phyloP scores from a whole-genome alignment of 768 basidiomycete genomes.

The Pulveroboletus frians region DNA sequence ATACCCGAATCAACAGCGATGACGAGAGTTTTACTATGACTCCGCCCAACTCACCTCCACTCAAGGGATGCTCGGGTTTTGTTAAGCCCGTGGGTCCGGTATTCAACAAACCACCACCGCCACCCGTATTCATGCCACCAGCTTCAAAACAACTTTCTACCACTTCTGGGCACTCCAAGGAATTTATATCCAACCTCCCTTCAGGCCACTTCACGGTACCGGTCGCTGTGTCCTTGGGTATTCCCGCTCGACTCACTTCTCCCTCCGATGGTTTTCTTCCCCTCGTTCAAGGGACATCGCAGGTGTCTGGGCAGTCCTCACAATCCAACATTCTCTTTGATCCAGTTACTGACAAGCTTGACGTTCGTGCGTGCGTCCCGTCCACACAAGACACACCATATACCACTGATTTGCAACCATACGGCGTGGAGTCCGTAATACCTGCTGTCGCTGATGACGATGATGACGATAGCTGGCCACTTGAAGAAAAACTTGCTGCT shows the following conservation, averaged over 20 bases:
- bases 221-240: conserved; percentile 41
- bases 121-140: conserved; percentile 24
- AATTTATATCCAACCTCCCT: conserved; percentile 33
- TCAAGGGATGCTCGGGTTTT: conserved; percentile 22
- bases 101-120: conserved; percentile 51
- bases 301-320: conserved; percentile 48
- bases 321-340: conserved; percentile 50
- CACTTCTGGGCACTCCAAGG: conserved; percentile 20
- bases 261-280: conserved; percentile 13
- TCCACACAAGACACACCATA: conserved; percentile 58
- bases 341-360: conserved; percentile 44
- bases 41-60: conserved; percentile 53
- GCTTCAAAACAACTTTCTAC: conserved; percentile 13
- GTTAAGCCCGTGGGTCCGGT: conserved; percentile 42
- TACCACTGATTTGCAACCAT: conserved; percentile 37
- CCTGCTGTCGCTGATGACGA: conserved; percentile 28
- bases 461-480: conserved; percentile 66
- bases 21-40: conserved; percentile 48
- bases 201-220: conserved; percentile 40
- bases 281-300: conserved; percentile 28
- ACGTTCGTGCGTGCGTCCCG: conserved; percentile 50
- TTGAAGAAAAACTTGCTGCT: conserved; percentile 57
- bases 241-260: conserved; percentile 34
- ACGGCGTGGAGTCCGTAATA: background rate
- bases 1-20: background rate